Percentiles rank a stretch among this genome's conserved stretches.
Evolutionary conservation across 2,329 filamentous ascomycete genomes (phyloP).

Genomic region (Ophiobolus disseminans): DNA sequence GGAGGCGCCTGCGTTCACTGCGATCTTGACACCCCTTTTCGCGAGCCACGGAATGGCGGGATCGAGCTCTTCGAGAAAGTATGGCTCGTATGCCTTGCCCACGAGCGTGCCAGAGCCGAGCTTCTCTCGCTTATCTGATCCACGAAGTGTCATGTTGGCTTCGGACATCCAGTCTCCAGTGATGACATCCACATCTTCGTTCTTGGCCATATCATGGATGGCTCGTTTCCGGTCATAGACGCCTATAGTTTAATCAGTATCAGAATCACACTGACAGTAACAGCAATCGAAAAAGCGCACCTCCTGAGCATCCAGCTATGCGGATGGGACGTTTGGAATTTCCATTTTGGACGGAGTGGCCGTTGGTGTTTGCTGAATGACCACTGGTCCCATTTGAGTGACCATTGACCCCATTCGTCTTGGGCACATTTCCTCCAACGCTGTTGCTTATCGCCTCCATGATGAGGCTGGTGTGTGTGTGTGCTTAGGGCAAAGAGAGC

Average conservation of each 20-base stretch:
- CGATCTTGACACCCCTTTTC: constrained; percentile 28
- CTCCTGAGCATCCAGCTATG: constrained; percentile 31
- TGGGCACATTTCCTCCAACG: too few species aligned
- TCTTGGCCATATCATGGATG: constrained; percentile 34
- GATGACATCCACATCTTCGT: constrained; percentile 33
- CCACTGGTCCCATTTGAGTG: too few species aligned
- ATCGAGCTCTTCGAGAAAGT: constrained; percentile 29
- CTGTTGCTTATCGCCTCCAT: too few species aligned
- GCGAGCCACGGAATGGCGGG: constrained; percentile 31
- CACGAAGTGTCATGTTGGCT: constrained; percentile 33
- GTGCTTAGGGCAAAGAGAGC: too few species aligned
- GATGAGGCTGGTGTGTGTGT: too few species aligned
- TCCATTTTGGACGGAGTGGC: constrained; percentile 19
- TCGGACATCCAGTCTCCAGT: constrained; percentile 37
- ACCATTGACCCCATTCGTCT: too few species aligned
- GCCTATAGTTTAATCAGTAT: constrained; percentile 7
- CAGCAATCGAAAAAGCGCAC: background rate
- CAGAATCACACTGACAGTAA: background rate
- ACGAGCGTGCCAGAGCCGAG: constrained; percentile 21
- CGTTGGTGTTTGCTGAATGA: too few species aligned
- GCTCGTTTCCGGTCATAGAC: constrained; percentile 31
- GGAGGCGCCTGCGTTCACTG: constrained; percentile 29
- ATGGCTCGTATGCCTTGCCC: constrained; percentile 30
- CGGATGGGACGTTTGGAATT: constrained; percentile 26
- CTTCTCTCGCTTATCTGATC: constrained; percentile 28